phyloP scores from a whole-genome alignment of 495 filamentous ascomycete genomes.

The Hypoxylon fragiforme region DNA sequence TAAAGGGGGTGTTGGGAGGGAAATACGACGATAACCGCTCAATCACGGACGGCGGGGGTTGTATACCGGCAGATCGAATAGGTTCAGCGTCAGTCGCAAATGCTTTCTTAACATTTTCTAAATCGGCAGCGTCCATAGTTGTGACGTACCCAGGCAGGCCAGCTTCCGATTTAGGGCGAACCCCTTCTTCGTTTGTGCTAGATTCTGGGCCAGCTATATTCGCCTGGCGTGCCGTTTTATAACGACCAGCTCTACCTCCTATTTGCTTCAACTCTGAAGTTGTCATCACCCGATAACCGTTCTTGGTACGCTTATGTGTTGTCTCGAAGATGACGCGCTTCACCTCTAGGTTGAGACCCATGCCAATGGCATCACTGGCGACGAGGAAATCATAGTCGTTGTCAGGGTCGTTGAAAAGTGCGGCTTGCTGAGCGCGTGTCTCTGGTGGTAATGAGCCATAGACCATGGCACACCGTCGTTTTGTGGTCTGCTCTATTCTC shows the following conservation, averaged over 20 bases:
- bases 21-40: constrained; percentile 77
- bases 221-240: constrained; percentile 66
- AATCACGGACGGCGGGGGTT: constrained; percentile 66
- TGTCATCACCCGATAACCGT: constrained; percentile 52
- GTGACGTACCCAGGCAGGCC: constrained; percentile 72
- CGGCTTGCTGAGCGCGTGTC: constrained; percentile 86
- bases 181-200: constrained; percentile 49
- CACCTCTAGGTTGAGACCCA: constrained; percentile 94
- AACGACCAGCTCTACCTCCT: constrained; percentile 89
- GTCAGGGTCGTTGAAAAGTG: constrained; percentile 88
- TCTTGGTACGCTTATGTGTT: constrained; percentile 65
- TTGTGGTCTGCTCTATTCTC: constrained; percentile 74
- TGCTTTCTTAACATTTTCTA: constrained; percentile 60
- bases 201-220: constrained; percentile 18
- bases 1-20: constrained; percentile 72
- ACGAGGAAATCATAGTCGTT: constrained; percentile 95
- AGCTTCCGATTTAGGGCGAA: constrained; percentile 30
- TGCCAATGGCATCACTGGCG: constrained; percentile 95
- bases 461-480: constrained; percentile 82
- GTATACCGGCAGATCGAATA: constrained; percentile 72
- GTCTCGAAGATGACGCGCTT: constrained; percentile 89
- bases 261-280: constrained; percentile 93
- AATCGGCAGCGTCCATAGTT: constrained; percentile 71
- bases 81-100: constrained; percentile 66
- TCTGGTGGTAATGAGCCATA: constrained; percentile 93